These are phyloP conservation scores for Chlamydomonas eustigma DNA, from an alignment of 139 green algal species.

Conservation along the genomic window DNA sequence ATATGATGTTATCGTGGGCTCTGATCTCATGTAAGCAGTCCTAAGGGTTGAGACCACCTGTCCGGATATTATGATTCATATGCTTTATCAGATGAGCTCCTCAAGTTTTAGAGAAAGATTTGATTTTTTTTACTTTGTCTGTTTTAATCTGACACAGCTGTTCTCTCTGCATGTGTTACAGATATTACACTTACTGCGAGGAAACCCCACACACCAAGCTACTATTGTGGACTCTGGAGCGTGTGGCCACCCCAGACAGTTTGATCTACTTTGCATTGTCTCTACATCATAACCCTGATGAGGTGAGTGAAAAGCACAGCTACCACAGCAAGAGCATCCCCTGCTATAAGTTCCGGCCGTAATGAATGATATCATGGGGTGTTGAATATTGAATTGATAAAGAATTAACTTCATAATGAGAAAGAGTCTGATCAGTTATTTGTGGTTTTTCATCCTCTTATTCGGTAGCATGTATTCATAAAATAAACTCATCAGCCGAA, in stretches of 20 bases:
- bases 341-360: too few species aligned
- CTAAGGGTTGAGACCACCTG: not conserved
- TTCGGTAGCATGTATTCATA: too few species aligned
- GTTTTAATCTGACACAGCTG: not conserved
- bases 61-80: too few species aligned
- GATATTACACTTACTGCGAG: slow-evolving; percentile 18
- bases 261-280: slow-evolving; percentile 39
- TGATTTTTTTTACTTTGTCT: not conserved
- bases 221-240: slow-evolving; percentile 41
- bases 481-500: not conserved
- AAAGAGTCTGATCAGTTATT: too few species aligned
- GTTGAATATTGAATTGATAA: too few species aligned
- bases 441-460: too few species aligned
- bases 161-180: not conserved
- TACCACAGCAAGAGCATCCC: too few species aligned
- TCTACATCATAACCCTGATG: slow-evolving; percentile 49
- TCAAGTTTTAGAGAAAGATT: too few species aligned
- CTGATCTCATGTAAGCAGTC: slow-evolving; percentile 16
- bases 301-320: slow-evolving; percentile 12
- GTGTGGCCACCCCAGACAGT: slow-evolving; percentile 22
- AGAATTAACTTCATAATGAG: too few species aligned
- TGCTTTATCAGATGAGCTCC: too few species aligned
- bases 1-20: slow-evolving; percentile 19
- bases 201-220: slow-evolving; percentile 47
- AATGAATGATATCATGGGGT: too few species aligned